phyloP scores from a whole-genome alignment of 192 early-diverging fungal genomes.

The Rhizoclosmatium globosum region DNA sequence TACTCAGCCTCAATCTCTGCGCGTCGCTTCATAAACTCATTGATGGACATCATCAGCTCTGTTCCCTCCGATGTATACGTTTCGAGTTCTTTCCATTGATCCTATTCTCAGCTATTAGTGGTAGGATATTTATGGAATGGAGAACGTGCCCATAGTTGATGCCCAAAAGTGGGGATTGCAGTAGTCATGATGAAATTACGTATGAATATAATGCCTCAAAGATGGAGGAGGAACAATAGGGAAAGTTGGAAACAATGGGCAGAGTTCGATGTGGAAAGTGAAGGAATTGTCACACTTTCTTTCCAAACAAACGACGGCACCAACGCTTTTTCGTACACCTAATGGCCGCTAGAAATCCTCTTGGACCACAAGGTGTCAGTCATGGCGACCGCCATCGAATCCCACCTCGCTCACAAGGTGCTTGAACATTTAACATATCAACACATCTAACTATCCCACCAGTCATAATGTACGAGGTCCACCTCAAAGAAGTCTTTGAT shows the following conservation, averaged over 20 bases:
- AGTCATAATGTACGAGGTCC: slow-evolving; percentile 53
- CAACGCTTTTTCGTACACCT: not conserved
- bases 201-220: not conserved
- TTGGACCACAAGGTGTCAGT: slow-evolving; percentile 10
- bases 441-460: not conserved
- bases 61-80: slow-evolving; percentile 38
- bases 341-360: slow-evolving; percentile 8
- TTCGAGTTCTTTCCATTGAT: slow-evolving; percentile 52
- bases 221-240: not conserved
- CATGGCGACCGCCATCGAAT: slow-evolving; percentile 24
- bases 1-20: slow-evolving; percentile 56
- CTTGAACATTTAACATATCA: too few species aligned
- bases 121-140: not conserved
- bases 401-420: slow-evolving; percentile 44
- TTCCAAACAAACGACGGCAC: too few species aligned
- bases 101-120: slow-evolving; percentile 26
- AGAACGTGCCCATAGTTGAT: slow-evolving; percentile 19
- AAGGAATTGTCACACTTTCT: too few species aligned
- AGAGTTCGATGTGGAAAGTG: too few species aligned
- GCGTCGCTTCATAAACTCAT: slow-evolving; percentile 52
- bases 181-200: too few species aligned
- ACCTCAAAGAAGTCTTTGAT: slow-evolving; percentile 54
- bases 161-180: slow-evolving; percentile 19
- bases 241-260: not conserved
- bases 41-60: slow-evolving; percentile 44